These are phyloP conservation scores for Carex sylvatica DNA, from an alignment of 202 grass and related monocot genomes.

Conservation along the genomic window DNA sequence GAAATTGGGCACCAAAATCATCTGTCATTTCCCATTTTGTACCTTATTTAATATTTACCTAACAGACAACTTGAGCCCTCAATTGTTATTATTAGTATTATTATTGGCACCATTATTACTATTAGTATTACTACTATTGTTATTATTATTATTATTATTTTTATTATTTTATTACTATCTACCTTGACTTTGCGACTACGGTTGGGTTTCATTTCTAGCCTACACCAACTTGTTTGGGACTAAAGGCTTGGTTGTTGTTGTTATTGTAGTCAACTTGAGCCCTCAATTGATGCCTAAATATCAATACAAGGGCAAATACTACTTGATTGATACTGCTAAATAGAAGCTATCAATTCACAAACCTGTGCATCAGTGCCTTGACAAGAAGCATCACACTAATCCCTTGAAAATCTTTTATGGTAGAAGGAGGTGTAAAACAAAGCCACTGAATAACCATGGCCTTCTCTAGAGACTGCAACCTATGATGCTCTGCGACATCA, in stretches of 20 bases:
- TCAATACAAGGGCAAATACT: not conserved
- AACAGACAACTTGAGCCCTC: not conserved
- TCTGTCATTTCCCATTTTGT: slow-evolving; percentile 3
- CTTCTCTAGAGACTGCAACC: slow-evolving; percentile 85
- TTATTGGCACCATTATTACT: too few relatives aligned
- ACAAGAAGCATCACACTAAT: slow-evolving; percentile 84
- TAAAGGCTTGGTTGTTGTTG: too few relatives aligned
- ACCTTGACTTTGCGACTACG: too few relatives aligned
- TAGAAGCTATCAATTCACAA: slow-evolving; percentile 15
- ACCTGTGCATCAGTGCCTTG: slow-evolving; percentile 86
- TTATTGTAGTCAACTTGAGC: not conserved
- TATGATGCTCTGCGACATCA: slow-evolving; percentile 70
- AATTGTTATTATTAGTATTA: not conserved
- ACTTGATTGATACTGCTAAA: slow-evolving; percentile 23
- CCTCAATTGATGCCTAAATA: not conserved
- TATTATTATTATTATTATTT: too few relatives aligned
- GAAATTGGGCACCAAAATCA: slow-evolving; percentile 20
- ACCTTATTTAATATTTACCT: too few relatives aligned
- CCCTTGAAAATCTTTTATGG: slow-evolving; percentile 58
- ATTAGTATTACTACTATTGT: too few relatives aligned
- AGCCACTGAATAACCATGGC: slow-evolving; percentile 96
- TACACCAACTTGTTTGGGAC: too few relatives aligned
- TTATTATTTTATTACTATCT: too few relatives aligned
- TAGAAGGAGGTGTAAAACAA: slow-evolving; percentile 85
- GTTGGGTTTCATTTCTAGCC: too few relatives aligned